Percentiles rank a stretch among this genome's conserved stretches.
phyloP scores from a whole-genome alignment of 306 rosid genomes.

The Luffa acutangula region DNA sequence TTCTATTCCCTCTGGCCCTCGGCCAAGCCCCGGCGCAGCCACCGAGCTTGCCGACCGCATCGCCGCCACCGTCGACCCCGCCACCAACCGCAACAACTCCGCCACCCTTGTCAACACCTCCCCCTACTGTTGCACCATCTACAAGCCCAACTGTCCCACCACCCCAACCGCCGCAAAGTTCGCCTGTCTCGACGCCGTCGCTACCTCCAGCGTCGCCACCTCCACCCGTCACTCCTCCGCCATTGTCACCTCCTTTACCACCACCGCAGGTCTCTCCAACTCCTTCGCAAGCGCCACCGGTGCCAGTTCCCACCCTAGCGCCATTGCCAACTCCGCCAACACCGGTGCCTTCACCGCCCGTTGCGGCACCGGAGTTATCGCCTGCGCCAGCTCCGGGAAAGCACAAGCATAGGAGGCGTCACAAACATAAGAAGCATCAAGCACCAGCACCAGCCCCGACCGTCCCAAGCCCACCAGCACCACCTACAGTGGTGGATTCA shows the following conservation, averaged over 20 bases:
- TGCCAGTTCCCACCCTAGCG: conserved; percentile 45
- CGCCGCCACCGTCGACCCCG: conserved; percentile 28
- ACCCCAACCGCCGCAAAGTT: not conserved
- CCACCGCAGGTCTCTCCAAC: conserved; percentile 57
- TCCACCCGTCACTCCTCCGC: conserved; percentile 31
- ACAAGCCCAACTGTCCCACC: conserved; percentile 46
- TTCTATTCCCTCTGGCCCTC: conserved; percentile 10
- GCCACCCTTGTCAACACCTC: conserved; percentile 46
- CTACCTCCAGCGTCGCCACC: conserved; percentile 23
- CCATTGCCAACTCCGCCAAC: conserved; percentile 42
- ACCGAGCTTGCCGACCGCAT: conserved; percentile 26
- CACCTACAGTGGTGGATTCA: conserved; percentile 46
- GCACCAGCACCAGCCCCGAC: conserved; percentile 60
- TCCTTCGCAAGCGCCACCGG: conserved; percentile 48
- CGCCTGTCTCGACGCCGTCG: conserved; percentile 12
- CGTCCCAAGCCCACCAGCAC: conserved; percentile 77
- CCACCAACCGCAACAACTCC: conserved; percentile 32
- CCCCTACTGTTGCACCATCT: conserved; percentile 25
- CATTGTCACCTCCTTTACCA: conserved; percentile 30
- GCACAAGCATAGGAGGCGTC: conserved; percentile 41
- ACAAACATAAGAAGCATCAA: conserved; percentile 45
- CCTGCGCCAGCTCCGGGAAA: conserved; percentile 47
- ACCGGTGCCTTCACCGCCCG: conserved; percentile 37
- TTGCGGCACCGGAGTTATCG: conserved; percentile 35
- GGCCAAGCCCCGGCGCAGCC: conserved; percentile 32